A percentile compares a stretch with the other conserved stretches of the same genome.
These are phyloP conservation scores for Cunninghamia lanceolata DNA, from an alignment of 75 land plant species.

Conservation along the genomic window DNA sequence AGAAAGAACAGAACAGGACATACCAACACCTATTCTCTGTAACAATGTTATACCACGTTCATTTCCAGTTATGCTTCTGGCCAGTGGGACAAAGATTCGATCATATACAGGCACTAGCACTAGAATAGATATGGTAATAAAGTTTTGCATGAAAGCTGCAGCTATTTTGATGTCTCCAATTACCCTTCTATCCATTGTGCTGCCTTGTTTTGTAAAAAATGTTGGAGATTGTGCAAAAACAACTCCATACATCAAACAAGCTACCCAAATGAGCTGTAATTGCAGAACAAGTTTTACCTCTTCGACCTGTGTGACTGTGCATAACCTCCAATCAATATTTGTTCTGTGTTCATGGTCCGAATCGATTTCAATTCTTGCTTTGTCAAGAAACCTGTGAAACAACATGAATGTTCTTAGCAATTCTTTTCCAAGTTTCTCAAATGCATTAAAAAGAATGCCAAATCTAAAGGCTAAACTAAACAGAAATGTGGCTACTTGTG, in stretches of 20 bases:
- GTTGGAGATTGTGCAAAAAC: conserved; percentile 10
- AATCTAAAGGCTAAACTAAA: background rate
- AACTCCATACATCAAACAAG: conserved; percentile 20
- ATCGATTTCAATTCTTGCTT: conserved; percentile 24
- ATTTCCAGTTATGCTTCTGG: conserved; percentile 32
- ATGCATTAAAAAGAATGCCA: background rate
- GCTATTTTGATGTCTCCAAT: conserved; percentile 19
- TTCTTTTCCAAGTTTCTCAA: background rate
- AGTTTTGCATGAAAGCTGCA: conserved; percentile 25
- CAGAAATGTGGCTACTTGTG: background rate
- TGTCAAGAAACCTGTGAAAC: conserved; percentile 32
- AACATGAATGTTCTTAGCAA: background rate
- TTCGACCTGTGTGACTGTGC: conserved; percentile 34
- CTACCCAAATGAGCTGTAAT: conserved; percentile 26
- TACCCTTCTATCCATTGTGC: conserved; percentile 18
- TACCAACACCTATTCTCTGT: conserved; percentile 47
- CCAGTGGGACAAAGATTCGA: conserved; percentile 37
- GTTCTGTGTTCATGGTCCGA: background rate
- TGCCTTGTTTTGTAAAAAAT: conserved; percentile 16
- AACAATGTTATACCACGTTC: conserved; percentile 46
- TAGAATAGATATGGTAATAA: conserved; percentile 23
- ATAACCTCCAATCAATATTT: conserved; percentile 21
- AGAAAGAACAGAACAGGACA: conserved; percentile 26
- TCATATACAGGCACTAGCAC: conserved; percentile 47
- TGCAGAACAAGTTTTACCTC: conserved; percentile 31